Base-by-base conservation (phyloP, 2,329 filamentous ascomycete species). In the Penicillium freii region DNA sequence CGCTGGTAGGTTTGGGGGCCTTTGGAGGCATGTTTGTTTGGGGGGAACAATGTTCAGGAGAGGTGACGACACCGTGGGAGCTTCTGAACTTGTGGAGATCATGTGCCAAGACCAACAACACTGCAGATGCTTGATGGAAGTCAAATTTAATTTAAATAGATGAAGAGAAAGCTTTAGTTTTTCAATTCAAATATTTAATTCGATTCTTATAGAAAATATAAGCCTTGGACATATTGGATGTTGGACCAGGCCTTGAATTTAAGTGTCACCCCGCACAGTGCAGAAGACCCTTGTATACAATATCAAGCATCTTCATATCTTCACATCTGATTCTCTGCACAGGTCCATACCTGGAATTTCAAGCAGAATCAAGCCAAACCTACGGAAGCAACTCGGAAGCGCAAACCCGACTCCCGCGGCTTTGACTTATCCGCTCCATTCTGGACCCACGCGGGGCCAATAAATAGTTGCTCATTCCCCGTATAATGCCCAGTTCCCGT, bases 1-100 rank as follows among this genome's bases (percentile, higher is more conserved):
- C 79, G 54, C 72, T 78, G 8, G 78, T 80, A 6, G 75, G 73
- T 66, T 76, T 75, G 13, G 66, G 58, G 57, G 55, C 63, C 64
- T 76, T 76, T 13, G 73, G 70, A 51, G 69, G 69, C 73, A 75
- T 76, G 56, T 48, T 47, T 58, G 50, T 60, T 46, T 52, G 43
- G 17, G 11, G 50, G 17, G n/a, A 52, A 40, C 29, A 52, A 53
- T 53, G 55, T 56, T 67, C 54, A 66, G 53, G 60, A 62, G 63
- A 61, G 57, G 62, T 66, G 65, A 67, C 65, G 65, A 66, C 65
- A 67, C 65, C 29, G 57, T 62, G 54, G 53, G 58, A 65, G 63
- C 64, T 66, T 36, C 62, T 56, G 43, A 58, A 56, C 31, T 43
- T 55, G 62, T 66, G 64, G 64, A 58, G 62, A 62, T 47, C 51